phyloP scores from a whole-genome alignment of 345 rosid species.

The Brassica carinata region DNA sequence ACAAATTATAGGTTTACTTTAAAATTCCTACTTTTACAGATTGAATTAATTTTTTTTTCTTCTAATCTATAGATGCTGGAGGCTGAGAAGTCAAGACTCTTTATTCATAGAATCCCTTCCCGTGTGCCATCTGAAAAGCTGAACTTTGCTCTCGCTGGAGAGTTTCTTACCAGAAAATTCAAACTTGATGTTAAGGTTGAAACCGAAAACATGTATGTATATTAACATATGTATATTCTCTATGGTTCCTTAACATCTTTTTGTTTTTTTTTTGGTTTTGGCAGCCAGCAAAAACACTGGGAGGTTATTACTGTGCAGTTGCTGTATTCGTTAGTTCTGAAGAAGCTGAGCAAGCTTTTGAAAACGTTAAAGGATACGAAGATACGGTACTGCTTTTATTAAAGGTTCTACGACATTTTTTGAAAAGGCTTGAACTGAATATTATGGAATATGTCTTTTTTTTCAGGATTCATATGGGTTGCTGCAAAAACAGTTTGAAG shows the following conservation, averaged over 20 bases:
- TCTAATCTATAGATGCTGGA: constrained; percentile 43
- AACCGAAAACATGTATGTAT: neutral
- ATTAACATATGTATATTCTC: neutral
- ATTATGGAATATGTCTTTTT: neutral
- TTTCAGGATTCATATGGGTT: constrained; percentile 66
- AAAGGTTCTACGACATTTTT: neutral
- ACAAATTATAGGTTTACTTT: neutral
- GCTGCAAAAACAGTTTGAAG: constrained; percentile 53
- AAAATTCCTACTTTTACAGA: neutral
- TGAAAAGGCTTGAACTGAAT: neutral
- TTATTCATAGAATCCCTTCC: constrained; percentile 64
- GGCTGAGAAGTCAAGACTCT: constrained; percentile 53
- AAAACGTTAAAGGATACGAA: constrained; percentile 46
- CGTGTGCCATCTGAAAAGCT: constrained; percentile 43
- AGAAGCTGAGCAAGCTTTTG: constrained; percentile 63
- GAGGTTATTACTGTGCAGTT: constrained; percentile 51
- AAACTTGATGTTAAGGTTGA: constrained; percentile 60
- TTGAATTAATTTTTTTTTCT: neutral
- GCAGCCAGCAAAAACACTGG: constrained; percentile 52
- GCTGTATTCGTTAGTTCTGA: constrained; percentile 50
- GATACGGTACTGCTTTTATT: constrained; percentile 49
- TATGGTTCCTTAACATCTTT: neutral
- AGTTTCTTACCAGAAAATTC: neutral
- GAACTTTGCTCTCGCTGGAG: constrained; percentile 31
- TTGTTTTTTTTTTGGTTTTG: constrained; percentile 2